Conservation (phyloP, 495 filamentous ascomycete species). For the Lasiosphaeria miniovina region DNA sequence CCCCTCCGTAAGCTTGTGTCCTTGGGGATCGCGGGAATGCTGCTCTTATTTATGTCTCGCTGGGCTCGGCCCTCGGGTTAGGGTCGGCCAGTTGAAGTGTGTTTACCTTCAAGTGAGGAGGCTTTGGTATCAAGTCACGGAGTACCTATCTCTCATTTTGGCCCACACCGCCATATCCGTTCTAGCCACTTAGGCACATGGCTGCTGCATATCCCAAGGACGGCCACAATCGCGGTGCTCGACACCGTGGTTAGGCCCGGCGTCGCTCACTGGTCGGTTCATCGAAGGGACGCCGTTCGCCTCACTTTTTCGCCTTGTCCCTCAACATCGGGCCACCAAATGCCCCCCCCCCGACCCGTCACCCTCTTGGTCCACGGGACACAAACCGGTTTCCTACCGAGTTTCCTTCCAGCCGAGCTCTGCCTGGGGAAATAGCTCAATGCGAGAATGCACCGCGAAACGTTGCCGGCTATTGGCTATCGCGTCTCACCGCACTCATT, state of each 20-base stretch:
- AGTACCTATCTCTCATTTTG: conserved; percentile 15
- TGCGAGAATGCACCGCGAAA: neutral
- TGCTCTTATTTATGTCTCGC: conserved; percentile 20
- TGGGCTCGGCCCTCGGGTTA: conserved; percentile 10
- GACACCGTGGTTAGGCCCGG: conserved; percentile 3
- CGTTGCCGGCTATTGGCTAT: conserved; percentile 4
- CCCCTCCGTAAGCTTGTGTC: neutral
- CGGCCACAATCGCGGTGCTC: conserved; percentile 17
- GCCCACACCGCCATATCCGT: conserved; percentile 24
- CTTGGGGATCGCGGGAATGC: conserved; percentile 2
- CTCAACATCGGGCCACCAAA: conserved; percentile 11
- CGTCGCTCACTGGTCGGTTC: conserved; percentile 20
- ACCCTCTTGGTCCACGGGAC: neutral
- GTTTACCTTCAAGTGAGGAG: conserved; percentile 17
- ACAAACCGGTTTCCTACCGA: neutral
- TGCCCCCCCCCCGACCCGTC: conserved; percentile 5
- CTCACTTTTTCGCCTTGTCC: conserved; percentile 30
- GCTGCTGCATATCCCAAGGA: conserved; percentile 15
- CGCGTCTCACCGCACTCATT: conserved; percentile 6
- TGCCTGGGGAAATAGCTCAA: neutral
- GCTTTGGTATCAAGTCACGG: conserved; percentile 17
- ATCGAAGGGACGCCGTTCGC: conserved; percentile 18
- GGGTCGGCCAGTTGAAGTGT: conserved; percentile 17
- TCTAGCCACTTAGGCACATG: conserved; percentile 22
- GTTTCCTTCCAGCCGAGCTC: neutral